Conservation (phyloP, 75 land plant genomes). For the Cupressus sempervirens region DNA sequence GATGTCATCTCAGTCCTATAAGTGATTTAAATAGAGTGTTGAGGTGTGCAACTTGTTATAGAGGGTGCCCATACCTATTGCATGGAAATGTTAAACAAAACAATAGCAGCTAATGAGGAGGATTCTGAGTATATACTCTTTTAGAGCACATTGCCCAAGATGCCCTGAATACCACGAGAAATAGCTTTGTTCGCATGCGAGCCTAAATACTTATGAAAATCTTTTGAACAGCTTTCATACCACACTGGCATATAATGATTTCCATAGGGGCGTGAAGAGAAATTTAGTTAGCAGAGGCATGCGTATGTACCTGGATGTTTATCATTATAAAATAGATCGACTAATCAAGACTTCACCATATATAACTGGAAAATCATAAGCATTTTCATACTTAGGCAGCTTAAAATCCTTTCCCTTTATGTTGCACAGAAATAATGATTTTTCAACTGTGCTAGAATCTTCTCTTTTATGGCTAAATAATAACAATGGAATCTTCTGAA, state of each 20-base stretch:
- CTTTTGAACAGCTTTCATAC: background rate
- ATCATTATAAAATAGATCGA: background rate
- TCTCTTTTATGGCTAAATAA: too few relatives aligned
- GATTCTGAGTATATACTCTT: background rate
- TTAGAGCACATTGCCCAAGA: background rate
- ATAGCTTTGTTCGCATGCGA: background rate
- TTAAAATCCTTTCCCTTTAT: too few relatives aligned
- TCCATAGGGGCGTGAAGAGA: background rate
- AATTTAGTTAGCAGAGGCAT: background rate
- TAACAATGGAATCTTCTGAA: too few relatives aligned
- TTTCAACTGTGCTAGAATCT: too few relatives aligned
- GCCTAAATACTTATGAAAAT: background rate
- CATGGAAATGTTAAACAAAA: too few relatives aligned
- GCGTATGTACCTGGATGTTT: background rate
- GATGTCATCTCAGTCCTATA: too few relatives aligned
- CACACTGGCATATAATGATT: background rate
- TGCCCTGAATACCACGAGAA: background rate
- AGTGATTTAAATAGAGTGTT: too few relatives aligned
- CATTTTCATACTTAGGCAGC: too few relatives aligned
- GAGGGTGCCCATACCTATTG: too few relatives aligned
- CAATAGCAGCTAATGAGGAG: background rate
- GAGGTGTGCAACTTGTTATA: too few relatives aligned
- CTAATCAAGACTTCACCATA: background rate
- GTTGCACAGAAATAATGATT: too few relatives aligned
- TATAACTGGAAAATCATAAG: too few relatives aligned